Conservation (phyloP, 257 asterid genomes). For the Leptodermis oblonga region DNA sequence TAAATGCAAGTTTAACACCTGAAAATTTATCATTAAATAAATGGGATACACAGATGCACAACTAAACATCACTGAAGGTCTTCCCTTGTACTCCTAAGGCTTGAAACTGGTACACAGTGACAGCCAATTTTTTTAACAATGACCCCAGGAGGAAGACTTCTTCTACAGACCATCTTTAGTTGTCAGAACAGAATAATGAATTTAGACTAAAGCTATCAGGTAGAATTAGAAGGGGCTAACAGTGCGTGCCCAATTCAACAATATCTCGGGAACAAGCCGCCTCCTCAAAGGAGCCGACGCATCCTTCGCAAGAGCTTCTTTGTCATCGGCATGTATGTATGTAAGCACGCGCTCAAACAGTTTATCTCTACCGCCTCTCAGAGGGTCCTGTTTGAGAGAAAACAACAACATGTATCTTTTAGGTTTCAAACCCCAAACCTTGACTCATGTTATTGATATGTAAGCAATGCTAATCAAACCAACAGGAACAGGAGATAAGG, state of each 20-base stretch:
- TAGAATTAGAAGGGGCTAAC: conserved; percentile 69
- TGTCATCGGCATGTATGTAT: conserved; percentile 62
- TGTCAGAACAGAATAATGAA: too few relatives aligned
- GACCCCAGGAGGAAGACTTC: not conserved
- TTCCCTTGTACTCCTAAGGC: not conserved
- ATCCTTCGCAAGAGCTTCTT: conserved; percentile 70
- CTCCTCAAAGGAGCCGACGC: conserved; percentile 66
- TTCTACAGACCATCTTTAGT: not conserved
- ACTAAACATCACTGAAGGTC: not conserved
- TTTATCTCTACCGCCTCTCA: conserved; percentile 90
- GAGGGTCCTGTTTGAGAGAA: conserved; percentile 68
- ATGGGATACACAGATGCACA: not conserved
- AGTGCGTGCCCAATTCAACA: conserved; percentile 57
- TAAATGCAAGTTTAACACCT: not conserved
- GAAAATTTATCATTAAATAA: not conserved
- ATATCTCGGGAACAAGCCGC: conserved; percentile 74
- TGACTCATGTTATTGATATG: not conserved
- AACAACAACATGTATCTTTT: too few relatives aligned
- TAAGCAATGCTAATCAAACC: not conserved
- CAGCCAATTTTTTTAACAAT: not conserved
- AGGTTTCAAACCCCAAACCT: too few relatives aligned
- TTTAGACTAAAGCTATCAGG: conserved; percentile 2
- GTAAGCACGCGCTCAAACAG: conserved; percentile 68
- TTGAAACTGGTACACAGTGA: conserved; percentile 1
- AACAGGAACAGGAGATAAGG: not conserved